A percentile compares a stretch with the other conserved stretches of the same genome.
Evolutionary conservation across 2,329 filamentous ascomycete species (phyloP).

Genomic region (Metarhizium humberi): DNA sequence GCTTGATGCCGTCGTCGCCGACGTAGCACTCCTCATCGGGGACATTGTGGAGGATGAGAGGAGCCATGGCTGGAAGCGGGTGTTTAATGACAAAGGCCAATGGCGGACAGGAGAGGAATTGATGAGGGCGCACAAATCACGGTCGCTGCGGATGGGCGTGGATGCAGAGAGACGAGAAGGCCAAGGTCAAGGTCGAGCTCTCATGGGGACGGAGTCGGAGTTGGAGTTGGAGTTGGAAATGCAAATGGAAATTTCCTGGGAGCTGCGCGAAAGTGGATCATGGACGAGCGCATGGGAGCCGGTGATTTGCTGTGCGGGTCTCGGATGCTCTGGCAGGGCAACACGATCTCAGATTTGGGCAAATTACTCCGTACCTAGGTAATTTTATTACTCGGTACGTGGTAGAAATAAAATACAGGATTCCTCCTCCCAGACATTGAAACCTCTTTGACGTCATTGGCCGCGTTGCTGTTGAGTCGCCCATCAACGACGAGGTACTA

Average conservation of each 20-base stretch:
- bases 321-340: background rate
- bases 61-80: slow-evolving; percentile 39
- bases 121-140: background rate
- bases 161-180: background rate
- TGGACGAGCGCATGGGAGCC: background rate
- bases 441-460: too few species aligned
- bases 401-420: too few species aligned
- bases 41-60: slow-evolving; percentile 59
- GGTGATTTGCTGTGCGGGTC: background rate
- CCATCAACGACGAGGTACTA: too few species aligned
- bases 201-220: background rate
- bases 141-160: background rate
- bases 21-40: slow-evolving; percentile 59
- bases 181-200: background rate
- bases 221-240: background rate
- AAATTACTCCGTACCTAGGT: too few species aligned
- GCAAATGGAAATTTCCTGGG: background rate
- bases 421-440: too few species aligned
- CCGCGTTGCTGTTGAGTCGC: background rate
- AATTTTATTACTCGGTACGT: too few species aligned
- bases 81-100: background rate
- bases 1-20: slow-evolving; percentile 54
- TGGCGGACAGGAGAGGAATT: background rate
- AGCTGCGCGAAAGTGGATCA: background rate
- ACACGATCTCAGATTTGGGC: background rate